phyloP scores from a whole-genome alignment of 306 rosid species.

The Fragaria iinumae region DNA sequence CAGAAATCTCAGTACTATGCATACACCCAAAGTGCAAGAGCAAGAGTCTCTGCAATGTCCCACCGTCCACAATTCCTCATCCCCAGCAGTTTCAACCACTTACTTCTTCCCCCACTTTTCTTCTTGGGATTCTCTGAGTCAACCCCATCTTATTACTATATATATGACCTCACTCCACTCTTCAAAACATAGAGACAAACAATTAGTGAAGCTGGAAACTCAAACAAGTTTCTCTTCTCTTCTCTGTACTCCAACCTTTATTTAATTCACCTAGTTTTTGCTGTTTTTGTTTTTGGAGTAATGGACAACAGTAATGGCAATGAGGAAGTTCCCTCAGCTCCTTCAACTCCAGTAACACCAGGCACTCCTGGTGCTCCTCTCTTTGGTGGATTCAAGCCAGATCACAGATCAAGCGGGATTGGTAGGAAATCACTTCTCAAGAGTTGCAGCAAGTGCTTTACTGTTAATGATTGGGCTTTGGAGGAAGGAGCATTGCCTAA shows the following conservation, averaged over 20 bases:
- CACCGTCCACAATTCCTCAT: constrained; percentile 39
- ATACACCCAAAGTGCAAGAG: constrained; percentile 22
- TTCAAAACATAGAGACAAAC: constrained; percentile 11
- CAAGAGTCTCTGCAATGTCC: constrained; percentile 21
- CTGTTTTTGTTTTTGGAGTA: not conserved
- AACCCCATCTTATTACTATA: constrained; percentile 22
- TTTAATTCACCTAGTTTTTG: not conserved
- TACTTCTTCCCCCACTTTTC: constrained; percentile 8
- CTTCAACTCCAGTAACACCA: constrained; percentile 76
- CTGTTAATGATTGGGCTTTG: constrained; percentile 50
- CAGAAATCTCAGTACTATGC: not conserved
- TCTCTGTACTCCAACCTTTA: not conserved
- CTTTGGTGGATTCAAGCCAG: constrained; percentile 55
- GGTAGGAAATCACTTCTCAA: constrained; percentile 56
- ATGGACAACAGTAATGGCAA: constrained; percentile 33
- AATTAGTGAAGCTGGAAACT: constrained; percentile 14
- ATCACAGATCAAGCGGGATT: constrained; percentile 38
- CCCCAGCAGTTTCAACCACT: constrained; percentile 29
- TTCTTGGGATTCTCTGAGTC: constrained; percentile 24
- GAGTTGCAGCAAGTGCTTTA: constrained; percentile 57
- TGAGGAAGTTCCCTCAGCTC: constrained; percentile 53
- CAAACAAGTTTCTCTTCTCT: not conserved
- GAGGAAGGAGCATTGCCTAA: constrained; percentile 70
- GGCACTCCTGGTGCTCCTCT: constrained; percentile 80
- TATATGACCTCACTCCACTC: constrained; percentile 12